Conservation (phyloP, 2,329 filamentous ascomycete genomes). For the Aspergillus ustus region DNA sequence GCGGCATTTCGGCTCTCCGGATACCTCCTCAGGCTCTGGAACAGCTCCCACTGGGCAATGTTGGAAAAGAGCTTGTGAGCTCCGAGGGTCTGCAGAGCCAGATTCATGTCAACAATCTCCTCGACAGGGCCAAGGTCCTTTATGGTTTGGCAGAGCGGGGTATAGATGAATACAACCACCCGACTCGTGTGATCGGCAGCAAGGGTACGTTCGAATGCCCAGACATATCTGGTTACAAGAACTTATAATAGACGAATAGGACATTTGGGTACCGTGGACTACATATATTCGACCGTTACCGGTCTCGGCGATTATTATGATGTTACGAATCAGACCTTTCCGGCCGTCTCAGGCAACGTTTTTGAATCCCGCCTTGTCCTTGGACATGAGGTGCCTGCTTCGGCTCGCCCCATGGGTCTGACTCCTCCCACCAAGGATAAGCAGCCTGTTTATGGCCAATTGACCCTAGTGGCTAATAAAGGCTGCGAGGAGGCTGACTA, state of each 20-base stretch:
- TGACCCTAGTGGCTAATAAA: conserved; percentile 55
- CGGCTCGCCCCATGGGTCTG: conserved; percentile 65
- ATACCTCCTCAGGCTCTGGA: conserved; percentile 7
- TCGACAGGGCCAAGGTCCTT: conserved; percentile 63
- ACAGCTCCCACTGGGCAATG: conserved; percentile 8
- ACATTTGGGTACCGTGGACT: conserved; percentile 65
- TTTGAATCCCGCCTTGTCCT: conserved; percentile 64
- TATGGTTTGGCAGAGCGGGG: conserved; percentile 66
- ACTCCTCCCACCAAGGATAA: conserved; percentile 55
- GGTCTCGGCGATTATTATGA: conserved; percentile 37
- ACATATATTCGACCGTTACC: conserved; percentile 61
- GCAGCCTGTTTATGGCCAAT: conserved; percentile 55
- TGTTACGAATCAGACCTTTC: conserved; percentile 60
- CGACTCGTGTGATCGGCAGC: conserved; percentile 73
- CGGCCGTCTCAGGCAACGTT: conserved; percentile 63
- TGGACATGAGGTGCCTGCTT: conserved; percentile 57
- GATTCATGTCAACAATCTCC: conserved; percentile 61
- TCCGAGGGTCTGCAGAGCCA: conserved; percentile 46
- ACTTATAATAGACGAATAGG: conserved; percentile 42
- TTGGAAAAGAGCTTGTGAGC: conserved; percentile 47
- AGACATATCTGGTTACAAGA: background rate
- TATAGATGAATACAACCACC: conserved; percentile 66
- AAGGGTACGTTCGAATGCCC: conserved; percentile 50
- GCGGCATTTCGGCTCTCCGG: conserved; percentile 15
- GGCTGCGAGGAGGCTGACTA: conserved; percentile 70